Conservation (phyloP, 371 early-diverging fungal species). For the Rhizomucor miehei region DNA sequence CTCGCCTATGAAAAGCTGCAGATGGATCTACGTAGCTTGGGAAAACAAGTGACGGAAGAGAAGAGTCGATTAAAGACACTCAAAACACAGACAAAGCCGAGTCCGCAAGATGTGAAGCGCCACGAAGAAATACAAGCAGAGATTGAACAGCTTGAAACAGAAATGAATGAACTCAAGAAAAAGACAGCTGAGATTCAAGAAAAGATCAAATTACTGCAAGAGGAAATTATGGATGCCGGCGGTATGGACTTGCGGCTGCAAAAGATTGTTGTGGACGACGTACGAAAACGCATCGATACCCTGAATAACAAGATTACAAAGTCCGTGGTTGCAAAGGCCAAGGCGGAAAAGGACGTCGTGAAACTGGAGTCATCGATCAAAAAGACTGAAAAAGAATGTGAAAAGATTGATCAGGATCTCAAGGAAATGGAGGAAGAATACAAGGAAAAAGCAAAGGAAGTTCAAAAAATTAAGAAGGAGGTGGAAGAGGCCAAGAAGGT, state of each 20-base stretch:
- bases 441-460: constrained; percentile 41
- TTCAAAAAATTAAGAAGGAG: constrained; percentile 46
- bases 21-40: constrained; percentile 69
- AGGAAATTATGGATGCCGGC: constrained; percentile 88
- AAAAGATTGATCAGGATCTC: constrained; percentile 59
- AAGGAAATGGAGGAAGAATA: constrained; percentile 57
- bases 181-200: constrained; percentile 53
- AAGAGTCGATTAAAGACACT: constrained; percentile 52
- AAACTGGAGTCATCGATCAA: constrained; percentile 62
- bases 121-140: constrained; percentile 34
- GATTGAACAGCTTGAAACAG: constrained; percentile 37
- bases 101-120: constrained; percentile 45
- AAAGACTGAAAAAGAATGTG: constrained; percentile 68
- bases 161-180: constrained; percentile 39
- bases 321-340: constrained; percentile 64
- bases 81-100: constrained; percentile 41
- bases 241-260: constrained; percentile 85
- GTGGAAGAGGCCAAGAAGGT: constrained; percentile 56
- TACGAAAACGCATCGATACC: constrained; percentile 73
- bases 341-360: constrained; percentile 72
- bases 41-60: constrained; percentile 62
- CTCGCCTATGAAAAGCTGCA: constrained; percentile 67
- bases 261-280: constrained; percentile 80
- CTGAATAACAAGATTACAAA: constrained; percentile 64
- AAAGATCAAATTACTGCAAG: constrained; percentile 73